A percentile compares a stretch with the other conserved stretches of the same genome.
Conservation (phyloP, 345 rosid genomes). For the Noccaea bulbosa region DNA sequence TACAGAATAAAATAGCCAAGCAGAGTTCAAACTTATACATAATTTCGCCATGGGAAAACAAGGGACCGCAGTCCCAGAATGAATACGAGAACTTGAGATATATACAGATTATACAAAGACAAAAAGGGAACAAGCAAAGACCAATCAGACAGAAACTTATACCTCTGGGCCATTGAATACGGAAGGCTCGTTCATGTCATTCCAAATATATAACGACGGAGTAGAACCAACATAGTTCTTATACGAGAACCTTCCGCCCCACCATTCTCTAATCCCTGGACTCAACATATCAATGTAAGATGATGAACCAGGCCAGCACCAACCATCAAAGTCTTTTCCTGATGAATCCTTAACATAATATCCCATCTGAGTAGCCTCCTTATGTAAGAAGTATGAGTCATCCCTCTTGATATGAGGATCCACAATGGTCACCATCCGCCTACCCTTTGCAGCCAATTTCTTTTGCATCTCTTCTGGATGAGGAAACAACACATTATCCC, state of each 20-base stretch:
- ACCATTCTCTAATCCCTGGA: slow-evolving; percentile 95
- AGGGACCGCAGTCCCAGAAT: neutral
- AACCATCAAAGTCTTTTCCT: slow-evolving; percentile 91
- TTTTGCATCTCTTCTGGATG: slow-evolving; percentile 92
- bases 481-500: slow-evolving; percentile 84
- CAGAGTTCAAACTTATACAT: slow-evolving; percentile 6
- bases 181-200: slow-evolving; percentile 99
- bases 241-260: slow-evolving; percentile 78
- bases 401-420: slow-evolving; percentile 99
- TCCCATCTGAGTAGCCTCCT: slow-evolving; percentile 82
- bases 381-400: slow-evolving; percentile 72
- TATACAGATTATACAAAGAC: slow-evolving; percentile 9
- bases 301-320: slow-evolving; percentile 99
- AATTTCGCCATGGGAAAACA: neutral
- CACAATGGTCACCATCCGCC: slow-evolving; percentile 97
- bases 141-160: slow-evolving; percentile 35
- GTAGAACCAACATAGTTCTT: slow-evolving; percentile 85
- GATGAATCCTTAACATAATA: slow-evolving; percentile 86
- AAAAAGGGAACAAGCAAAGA: slow-evolving; percentile 12
- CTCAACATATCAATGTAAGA: slow-evolving; percentile 82
- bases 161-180: slow-evolving; percentile 99
- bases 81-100: slow-evolving; percentile 12
- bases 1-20: neutral
- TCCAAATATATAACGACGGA: slow-evolving; percentile 91
- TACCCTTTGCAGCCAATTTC: slow-evolving; percentile 85